Evolutionary conservation across 805 yeast genomes (phyloP).

Genomic region (Pichia membranifaciens): DNA sequence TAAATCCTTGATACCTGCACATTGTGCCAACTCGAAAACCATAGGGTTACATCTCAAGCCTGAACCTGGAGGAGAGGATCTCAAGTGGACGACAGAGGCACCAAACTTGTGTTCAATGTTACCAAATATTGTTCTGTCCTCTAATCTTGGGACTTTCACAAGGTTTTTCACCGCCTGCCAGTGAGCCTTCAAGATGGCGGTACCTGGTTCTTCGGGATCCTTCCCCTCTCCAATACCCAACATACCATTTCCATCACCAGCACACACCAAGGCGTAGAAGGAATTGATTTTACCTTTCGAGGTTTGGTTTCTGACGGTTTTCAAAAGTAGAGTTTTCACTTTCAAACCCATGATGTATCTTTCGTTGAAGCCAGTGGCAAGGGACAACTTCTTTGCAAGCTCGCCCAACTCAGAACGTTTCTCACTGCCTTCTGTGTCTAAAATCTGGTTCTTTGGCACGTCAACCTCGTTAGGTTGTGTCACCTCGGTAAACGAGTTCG

Average conservation of each 20-base stretch:
- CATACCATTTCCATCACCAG: slow-evolving; percentile 91
- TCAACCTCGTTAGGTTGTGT: slow-evolving; percentile 25
- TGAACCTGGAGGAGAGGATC: slow-evolving; percentile 88
- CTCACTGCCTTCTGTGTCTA: slow-evolving; percentile 19
- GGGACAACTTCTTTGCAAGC: slow-evolving; percentile 49
- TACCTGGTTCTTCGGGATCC: slow-evolving; percentile 67
- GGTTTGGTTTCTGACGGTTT: slow-evolving; percentile 85
- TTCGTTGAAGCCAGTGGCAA: slow-evolving; percentile 61
- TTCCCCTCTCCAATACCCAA: slow-evolving; percentile 94
- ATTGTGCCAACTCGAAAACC: slow-evolving; percentile 84
- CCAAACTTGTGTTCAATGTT: slow-evolving; percentile 78
- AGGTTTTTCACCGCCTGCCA: slow-evolving; percentile 91
- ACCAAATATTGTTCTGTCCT: slow-evolving; percentile 85
- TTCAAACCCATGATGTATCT: slow-evolving; percentile 54
- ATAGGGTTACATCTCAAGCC: slow-evolving; percentile 90
- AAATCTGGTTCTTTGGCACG: slow-evolving; percentile 20
- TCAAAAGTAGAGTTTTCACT: slow-evolving; percentile 63
- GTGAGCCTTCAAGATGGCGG: slow-evolving; percentile 77
- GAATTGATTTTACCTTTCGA: slow-evolving; percentile 85
- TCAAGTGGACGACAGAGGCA: slow-evolving; percentile 74
- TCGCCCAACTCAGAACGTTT: slow-evolving; percentile 25
- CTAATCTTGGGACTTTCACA: slow-evolving; percentile 76
- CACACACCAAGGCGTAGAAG: slow-evolving; percentile 78
- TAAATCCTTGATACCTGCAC: slow-evolving; percentile 90
- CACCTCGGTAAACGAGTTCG: slow-evolving; percentile 19